Evolutionary conservation across 352 stramenopile genomes (phyloP).

Genomic region (Globisporangium takayamanum): DNA sequence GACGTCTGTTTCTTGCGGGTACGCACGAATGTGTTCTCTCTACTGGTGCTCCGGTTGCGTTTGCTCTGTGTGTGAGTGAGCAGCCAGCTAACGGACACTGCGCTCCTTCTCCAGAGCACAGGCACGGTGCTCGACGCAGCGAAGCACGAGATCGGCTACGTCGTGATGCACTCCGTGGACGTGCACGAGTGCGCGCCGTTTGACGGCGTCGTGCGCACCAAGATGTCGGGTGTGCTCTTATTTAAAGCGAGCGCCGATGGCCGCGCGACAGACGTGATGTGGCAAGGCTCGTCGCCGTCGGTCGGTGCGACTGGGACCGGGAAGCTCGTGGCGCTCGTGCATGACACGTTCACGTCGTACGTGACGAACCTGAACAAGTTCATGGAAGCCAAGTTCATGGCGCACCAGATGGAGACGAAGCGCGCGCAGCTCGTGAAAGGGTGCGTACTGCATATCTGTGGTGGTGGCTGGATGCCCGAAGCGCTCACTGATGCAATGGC

Average conservation of each 20-base stretch:
- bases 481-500: not conserved
- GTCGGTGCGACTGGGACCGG: constrained; percentile 29
- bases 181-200: constrained; percentile 45
- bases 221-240: constrained; percentile 52
- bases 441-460: constrained; percentile 18
- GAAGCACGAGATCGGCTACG: constrained; percentile 42
- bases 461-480: not conserved
- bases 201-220: constrained; percentile 44
- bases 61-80: not conserved
- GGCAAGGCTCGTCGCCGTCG: constrained; percentile 42
- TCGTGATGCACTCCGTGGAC: constrained; percentile 55
- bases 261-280: constrained; percentile 40
- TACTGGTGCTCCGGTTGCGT: not conserved
- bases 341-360: constrained; percentile 51
- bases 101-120: constrained; percentile 22
- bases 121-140: constrained; percentile 38
- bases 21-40: not conserved
- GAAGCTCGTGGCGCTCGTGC: constrained; percentile 39
- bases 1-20: constrained; percentile 56
- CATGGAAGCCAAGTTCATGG: constrained; percentile 51
- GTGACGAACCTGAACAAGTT: constrained; percentile 57
- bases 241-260: constrained; percentile 42
- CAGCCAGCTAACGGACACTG: not conserved
- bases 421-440: constrained; percentile 33
- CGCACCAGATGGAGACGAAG: constrained; percentile 42